Base-by-base conservation (phyloP, 2,329 filamentous ascomycete genomes). In the Aspergillus jensenii region DNA sequence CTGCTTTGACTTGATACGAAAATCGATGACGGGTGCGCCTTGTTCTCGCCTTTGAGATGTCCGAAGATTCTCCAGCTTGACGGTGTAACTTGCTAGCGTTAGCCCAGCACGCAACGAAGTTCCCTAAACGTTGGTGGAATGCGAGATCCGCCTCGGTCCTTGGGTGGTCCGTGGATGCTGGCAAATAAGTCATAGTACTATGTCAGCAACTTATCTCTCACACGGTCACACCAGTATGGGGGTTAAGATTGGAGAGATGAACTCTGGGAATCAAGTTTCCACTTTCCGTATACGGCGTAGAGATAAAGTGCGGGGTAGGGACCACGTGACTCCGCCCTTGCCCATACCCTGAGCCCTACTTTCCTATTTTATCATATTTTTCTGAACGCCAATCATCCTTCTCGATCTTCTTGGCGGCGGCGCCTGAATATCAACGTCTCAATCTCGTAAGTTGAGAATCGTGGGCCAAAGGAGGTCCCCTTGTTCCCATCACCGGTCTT, bases 281-380 rank as follows among this genome's bases (percentile, higher is more conserved):
- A 31, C 27, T 31, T 31, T 31, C 27, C 27, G 9, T 31, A 9
- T 31, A 9, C 27, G 3, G 27, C 27, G 27, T 9, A 9, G 8
- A 23, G n/a, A 33, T 6, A 21, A 6, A 47, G 31, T 56, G 56
- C 56, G 59, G 59, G 52, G 56, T 55, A 21, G 15, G 12, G 11
- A 33, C 41, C 47, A 46, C 47, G 47, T 6, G 48, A 49, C 4
- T 4, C 15, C 35, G 14, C 25, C 43, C 44, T 39, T 61, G 52
- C 54, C 61, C 63, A 62, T 59, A 48, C 63, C 63, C 63, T 65
- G 56, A 19, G 59, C 63, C 61, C 63, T 65, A 58, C n/a, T 14
- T 33, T 25, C 40, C n/a, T 37, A 9, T 43, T 17, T 25, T 48
- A 47, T 33, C 6, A 37, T 46, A 41, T 31, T 37, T 35, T 52